phyloP scores from a whole-genome alignment of 225 moss, liverwort and hornwort species.

The Sphagnum contortum region DNA sequence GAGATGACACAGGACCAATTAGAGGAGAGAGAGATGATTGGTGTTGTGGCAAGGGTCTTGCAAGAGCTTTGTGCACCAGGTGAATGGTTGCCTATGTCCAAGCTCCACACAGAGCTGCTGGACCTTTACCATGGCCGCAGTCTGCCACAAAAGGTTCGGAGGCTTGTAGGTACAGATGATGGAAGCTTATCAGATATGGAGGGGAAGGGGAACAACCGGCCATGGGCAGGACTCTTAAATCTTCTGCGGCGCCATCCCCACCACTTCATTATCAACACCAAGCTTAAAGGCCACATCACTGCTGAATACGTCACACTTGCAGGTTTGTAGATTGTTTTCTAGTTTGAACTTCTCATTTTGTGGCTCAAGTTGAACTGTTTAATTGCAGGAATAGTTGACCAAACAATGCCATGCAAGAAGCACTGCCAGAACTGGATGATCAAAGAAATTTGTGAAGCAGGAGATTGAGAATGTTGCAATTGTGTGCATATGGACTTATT shows the following conservation, averaged over 20 bases:
- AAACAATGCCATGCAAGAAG: no score
- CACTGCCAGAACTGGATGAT: no score
- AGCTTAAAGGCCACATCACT: conserved; percentile 54
- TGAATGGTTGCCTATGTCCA: conserved; percentile 55
- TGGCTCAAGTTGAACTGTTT: no score
- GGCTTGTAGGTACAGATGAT: neutral
- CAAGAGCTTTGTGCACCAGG: conserved; percentile 36
- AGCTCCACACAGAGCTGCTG: conserved; percentile 32
- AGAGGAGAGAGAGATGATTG: conserved; percentile 41
- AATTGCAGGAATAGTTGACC: no score
- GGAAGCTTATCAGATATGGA: neutral
- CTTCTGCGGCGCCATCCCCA: conserved; percentile 35
- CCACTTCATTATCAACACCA: conserved; percentile 57
- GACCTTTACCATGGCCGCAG: neutral
- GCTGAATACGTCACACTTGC: conserved; percentile 45
- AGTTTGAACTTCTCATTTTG: no score
- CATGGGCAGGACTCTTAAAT: conserved; percentile 49
- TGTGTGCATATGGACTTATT: no score
- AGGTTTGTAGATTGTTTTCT: no score
- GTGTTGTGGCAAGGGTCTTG: conserved; percentile 29
- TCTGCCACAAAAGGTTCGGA: neutral
- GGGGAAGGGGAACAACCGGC: conserved; percentile 1
- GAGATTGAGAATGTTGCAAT: no score
- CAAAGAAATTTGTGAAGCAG: no score
- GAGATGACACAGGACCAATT: conserved; percentile 14